Conservation (phyloP, 768 basidiomycete species). For the Auriscalpium microsporum region DNA sequence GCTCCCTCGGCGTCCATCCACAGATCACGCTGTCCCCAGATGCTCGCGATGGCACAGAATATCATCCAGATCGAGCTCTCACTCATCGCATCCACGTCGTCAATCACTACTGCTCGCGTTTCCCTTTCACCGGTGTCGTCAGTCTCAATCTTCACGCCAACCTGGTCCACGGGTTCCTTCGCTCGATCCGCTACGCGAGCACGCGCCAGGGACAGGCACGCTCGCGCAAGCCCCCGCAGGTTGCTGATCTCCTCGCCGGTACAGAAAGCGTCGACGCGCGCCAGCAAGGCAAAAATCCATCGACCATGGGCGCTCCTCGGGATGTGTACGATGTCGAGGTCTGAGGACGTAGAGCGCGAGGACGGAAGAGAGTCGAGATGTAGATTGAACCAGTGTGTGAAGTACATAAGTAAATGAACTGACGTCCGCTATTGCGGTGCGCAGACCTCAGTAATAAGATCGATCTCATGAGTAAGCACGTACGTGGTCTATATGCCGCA, state of each 20-base stretch:
- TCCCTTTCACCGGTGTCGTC: neutral
- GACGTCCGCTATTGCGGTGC: conserved; percentile 44
- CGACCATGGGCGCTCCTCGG: conserved; percentile 50
- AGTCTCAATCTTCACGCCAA: neutral
- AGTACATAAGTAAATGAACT: conserved; percentile 76
- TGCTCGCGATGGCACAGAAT: conserved; percentile 49
- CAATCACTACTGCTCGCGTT: no score
- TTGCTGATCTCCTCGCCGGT: conserved; percentile 70
- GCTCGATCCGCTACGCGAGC: neutral
- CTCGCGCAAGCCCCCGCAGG: conserved; percentile 68
- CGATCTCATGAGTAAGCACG: conserved; percentile 13
- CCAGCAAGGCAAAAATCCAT: conserved; percentile 74
- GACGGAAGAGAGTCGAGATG: conserved; percentile 33
- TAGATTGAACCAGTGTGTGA: conserved; percentile 69
- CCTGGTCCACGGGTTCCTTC: neutral
- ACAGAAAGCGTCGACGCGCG: conserved; percentile 58
- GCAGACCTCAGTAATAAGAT: conserved; percentile 8
- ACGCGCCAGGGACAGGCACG: conserved; percentile 37
- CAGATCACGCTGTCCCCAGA: conserved; percentile 76
- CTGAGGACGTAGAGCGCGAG: conserved; percentile 7
- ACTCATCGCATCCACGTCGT: conserved; percentile 21
- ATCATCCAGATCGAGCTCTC: conserved; percentile 66
- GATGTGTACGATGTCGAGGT: conserved; percentile 22
- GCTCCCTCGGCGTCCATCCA: conserved; percentile 63
- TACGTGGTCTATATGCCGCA: conserved; percentile 58